Conservation (phyloP, 495 filamentous ascomycete species). For the Staphylotrichum tortipilum region DNA sequence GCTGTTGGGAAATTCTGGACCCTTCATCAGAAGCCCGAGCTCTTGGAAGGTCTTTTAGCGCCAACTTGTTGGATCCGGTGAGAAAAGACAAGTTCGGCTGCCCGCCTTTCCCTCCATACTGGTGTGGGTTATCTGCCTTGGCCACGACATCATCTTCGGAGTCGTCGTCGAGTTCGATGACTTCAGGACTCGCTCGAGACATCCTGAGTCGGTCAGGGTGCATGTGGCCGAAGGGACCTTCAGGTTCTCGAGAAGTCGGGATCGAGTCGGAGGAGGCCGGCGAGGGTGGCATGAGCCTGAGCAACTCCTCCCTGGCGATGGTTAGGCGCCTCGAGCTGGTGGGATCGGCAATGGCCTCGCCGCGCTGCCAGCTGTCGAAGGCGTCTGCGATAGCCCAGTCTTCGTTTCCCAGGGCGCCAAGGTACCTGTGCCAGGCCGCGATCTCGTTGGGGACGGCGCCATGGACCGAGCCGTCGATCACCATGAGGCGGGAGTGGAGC, state of each 20-base stretch:
- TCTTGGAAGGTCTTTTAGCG: background rate
- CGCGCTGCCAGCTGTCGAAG: constrained; percentile 23
- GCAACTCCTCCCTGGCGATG: constrained; percentile 19
- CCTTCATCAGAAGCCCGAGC: background rate
- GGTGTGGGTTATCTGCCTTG: too few species aligned
- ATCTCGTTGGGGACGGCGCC: constrained; percentile 8
- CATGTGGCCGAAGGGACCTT: constrained; percentile 6
- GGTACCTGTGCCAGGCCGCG: constrained; percentile 6
- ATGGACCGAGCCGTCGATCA: constrained; percentile 19
- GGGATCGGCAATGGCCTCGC: constrained; percentile 11
- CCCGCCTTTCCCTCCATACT: too few species aligned
- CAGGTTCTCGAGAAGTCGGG: background rate
- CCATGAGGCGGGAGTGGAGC: constrained; percentile 25
- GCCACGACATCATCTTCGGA: background rate
- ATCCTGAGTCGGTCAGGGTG: constrained; percentile 16
- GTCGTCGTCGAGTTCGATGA: background rate
- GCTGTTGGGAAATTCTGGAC: background rate
- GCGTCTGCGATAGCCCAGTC: constrained; percentile 12
- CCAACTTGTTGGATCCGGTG: constrained; percentile 16
- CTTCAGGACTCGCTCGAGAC: background rate
- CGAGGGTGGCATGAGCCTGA: background rate
- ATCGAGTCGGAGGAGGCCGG: too few species aligned
- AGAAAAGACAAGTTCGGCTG: constrained; percentile 6
- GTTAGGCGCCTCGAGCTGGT: constrained; percentile 19
- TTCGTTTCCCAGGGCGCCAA: constrained; percentile 2